Evolutionary conservation across 169 alveolate species (phyloP).

Genomic region (Babesia ovata): DNA sequence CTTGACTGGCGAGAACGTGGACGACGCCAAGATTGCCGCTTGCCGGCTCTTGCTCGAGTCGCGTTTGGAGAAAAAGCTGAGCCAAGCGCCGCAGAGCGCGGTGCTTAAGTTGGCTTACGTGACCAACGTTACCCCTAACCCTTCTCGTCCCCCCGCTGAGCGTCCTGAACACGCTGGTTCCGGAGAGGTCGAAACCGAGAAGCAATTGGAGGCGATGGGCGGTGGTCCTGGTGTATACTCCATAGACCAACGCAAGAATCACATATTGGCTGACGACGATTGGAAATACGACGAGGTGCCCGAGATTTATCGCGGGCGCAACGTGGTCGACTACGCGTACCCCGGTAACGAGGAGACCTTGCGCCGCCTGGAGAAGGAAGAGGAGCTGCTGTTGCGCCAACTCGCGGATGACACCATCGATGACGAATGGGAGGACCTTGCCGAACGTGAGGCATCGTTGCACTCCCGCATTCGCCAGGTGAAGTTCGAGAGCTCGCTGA

Average conservation of each 20-base stretch:
- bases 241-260: slow-evolving; percentile 87
- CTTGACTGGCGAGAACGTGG: slow-evolving; percentile 85
- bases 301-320: slow-evolving; percentile 96
- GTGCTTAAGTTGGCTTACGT: slow-evolving; percentile 51
- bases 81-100: slow-evolving; percentile 33
- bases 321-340: slow-evolving; percentile 96
- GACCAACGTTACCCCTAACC: slow-evolving; percentile 69
- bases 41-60: slow-evolving; percentile 82
- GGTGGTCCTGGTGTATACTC: slow-evolving; percentile 99
- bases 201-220: slow-evolving; percentile 68
- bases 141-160: slow-evolving; percentile 84
- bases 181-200: slow-evolving; percentile 55
- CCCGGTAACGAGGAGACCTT: slow-evolving; percentile 94
- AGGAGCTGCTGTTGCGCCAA: slow-evolving; percentile 77
- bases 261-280: slow-evolving; percentile 87
- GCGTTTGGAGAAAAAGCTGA: slow-evolving; percentile 67
- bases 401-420: slow-evolving; percentile 31
- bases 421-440: slow-evolving; percentile 67
- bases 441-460: slow-evolving; percentile 22
- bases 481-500: slow-evolving; percentile 53
- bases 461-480: slow-evolving; percentile 52
- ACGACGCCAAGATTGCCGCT: slow-evolving; percentile 87
- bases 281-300: slow-evolving; percentile 98
- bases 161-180: slow-evolving; percentile 33
- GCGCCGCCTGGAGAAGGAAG: slow-evolving; percentile 95